Evolutionary conservation across 352 stramenopile species (phyloP).

Genomic region (Aphanomyces stellatus): DNA sequence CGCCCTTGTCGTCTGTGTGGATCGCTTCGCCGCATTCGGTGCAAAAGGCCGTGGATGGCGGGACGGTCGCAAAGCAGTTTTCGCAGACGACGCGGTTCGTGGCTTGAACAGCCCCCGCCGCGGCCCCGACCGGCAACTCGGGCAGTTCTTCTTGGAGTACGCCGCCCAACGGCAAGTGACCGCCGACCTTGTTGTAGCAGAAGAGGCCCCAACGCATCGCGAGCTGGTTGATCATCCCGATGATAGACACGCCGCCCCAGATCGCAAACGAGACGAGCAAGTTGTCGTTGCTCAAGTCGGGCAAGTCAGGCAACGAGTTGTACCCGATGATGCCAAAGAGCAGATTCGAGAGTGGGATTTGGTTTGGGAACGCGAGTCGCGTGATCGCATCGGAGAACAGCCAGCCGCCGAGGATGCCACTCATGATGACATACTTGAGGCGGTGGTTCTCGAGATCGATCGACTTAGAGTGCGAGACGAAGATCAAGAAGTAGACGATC

Average conservation of each 20-base stretch:
- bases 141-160: slow-evolving; percentile 42
- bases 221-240: slow-evolving; percentile 70
- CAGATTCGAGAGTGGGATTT: slow-evolving; percentile 49
- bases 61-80: slow-evolving; percentile 84
- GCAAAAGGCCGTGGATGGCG: slow-evolving; percentile 75
- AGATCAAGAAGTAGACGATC: slow-evolving; percentile 83
- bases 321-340: slow-evolving; percentile 60
- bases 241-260: slow-evolving; percentile 49
- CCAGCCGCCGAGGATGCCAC: slow-evolving; percentile 61
- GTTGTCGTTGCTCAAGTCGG: slow-evolving; percentile 38
- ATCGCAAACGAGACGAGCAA: slow-evolving; percentile 75
- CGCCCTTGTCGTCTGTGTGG: slow-evolving; percentile 47
- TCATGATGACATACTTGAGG: slow-evolving; percentile 85
- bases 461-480: slow-evolving; percentile 64
- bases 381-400: slow-evolving; percentile 64
- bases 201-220: slow-evolving; percentile 79
- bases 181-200: slow-evolving; percentile 85
- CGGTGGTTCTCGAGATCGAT: slow-evolving; percentile 80
- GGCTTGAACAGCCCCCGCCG: slow-evolving; percentile 38
- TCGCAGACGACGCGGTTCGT: slow-evolving; percentile 76
- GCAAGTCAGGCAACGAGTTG: slow-evolving; percentile 37
- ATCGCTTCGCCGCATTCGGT: slow-evolving; percentile 84
- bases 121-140: slow-evolving; percentile 64
- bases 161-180: slow-evolving; percentile 51
- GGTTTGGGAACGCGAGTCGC: slow-evolving; percentile 45